Percentiles rank a stretch among this genome's conserved stretches.
Evolutionary conservation across 2,329 filamentous ascomycete species (phyloP).

Genomic region (Colletotrichum sp.): DNA sequence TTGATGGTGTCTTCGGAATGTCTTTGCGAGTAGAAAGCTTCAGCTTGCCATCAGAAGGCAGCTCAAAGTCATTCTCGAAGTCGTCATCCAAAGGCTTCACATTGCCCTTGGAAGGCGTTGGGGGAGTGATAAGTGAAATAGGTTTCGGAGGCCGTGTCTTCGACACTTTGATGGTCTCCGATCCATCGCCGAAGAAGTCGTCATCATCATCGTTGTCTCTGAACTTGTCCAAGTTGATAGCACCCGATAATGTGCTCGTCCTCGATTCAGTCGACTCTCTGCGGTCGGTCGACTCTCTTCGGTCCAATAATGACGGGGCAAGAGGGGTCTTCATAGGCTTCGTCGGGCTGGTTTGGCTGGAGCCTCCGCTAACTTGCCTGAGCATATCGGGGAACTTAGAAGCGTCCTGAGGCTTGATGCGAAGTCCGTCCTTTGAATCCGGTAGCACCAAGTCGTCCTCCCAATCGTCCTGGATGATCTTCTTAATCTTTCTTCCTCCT

Average conservation of each 20-base stretch:
- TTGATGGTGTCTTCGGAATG: slow-evolving; percentile 66
- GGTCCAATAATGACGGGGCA: slow-evolving; percentile 30
- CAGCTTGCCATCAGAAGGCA: slow-evolving; percentile 71
- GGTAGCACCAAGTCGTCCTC: slow-evolving; percentile 79
- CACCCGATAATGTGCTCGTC: slow-evolving; percentile 43
- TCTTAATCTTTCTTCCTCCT: slow-evolving; percentile 75
- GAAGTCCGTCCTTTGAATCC: slow-evolving; percentile 60
- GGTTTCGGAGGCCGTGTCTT: slow-evolving; percentile 61
- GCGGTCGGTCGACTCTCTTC: slow-evolving; percentile 31
- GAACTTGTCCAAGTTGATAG: slow-evolving; percentile 67
- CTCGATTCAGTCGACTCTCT: slow-evolving; percentile 34
- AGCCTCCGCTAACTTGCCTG: slow-evolving; percentile 67
- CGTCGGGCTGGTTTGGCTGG: slow-evolving; percentile 57
- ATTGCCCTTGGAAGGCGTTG: slow-evolving; percentile 54
- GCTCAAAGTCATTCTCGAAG: slow-evolving; percentile 75
- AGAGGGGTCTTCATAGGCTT: slow-evolving; percentile 42
- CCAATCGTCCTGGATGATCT: slow-evolving; percentile 80
- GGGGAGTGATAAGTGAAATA: slow-evolving; percentile 59
- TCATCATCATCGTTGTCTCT: slow-evolving; percentile 66
- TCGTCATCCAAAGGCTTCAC: slow-evolving; percentile 58
- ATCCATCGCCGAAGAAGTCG: slow-evolving; percentile 67
- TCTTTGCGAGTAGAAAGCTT: slow-evolving; percentile 67
- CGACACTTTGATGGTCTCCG: slow-evolving; percentile 71
- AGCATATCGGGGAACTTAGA: slow-evolving; percentile 71
- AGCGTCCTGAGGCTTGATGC: slow-evolving; percentile 68